Evolutionary conservation across 352 stramenopile species (phyloP).

Genomic region (Globisporangium abappressorium): DNA sequence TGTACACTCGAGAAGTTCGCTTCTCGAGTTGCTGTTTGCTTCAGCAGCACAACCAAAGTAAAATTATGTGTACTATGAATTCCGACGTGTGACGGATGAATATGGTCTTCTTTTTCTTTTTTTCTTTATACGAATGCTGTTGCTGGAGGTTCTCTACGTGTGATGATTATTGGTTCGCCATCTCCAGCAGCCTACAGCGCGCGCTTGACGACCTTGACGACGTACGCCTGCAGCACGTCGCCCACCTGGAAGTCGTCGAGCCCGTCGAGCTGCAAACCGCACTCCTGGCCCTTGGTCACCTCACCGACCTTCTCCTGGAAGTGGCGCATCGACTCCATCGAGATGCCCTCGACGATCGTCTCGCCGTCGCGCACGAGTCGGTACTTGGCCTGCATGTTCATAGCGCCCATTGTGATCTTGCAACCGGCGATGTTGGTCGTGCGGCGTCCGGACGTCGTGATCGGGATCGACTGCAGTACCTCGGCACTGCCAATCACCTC

Average conservation of each 20-base stretch:
- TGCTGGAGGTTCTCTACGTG: neutral
- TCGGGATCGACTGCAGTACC: constrained; percentile 83
- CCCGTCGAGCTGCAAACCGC: constrained; percentile 95
- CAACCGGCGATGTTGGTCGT: constrained; percentile 96
- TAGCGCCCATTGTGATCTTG: constrained; percentile 92
- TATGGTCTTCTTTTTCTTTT: neutral
- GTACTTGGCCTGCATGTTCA: constrained; percentile 87
- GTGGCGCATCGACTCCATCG: constrained; percentile 83
- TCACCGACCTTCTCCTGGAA: constrained; percentile 92
- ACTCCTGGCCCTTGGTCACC: constrained; percentile 95
- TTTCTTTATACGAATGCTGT: neutral
- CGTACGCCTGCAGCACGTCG: constrained; percentile 94
- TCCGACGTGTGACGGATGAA: neutral
- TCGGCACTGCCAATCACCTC: constrained; percentile 73
- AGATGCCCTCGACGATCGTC: constrained; percentile 82
- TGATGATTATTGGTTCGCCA: neutral
- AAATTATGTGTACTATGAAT: too few species aligned
- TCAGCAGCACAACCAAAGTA: too few species aligned
- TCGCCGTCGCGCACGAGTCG: constrained; percentile 90
- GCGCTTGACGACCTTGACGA: constrained; percentile 68
- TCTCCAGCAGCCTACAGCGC: constrained; percentile 27
- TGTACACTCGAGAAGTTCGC: too few species aligned
- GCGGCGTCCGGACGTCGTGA: constrained; percentile 65
- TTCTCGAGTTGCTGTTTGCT: too few species aligned
- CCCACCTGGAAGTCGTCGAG: constrained; percentile 91